Percentiles rank a stretch among this genome's conserved stretches.
Conservation (phyloP, 768 basidiomycete species). For the Naganishia onofrii region DNA sequence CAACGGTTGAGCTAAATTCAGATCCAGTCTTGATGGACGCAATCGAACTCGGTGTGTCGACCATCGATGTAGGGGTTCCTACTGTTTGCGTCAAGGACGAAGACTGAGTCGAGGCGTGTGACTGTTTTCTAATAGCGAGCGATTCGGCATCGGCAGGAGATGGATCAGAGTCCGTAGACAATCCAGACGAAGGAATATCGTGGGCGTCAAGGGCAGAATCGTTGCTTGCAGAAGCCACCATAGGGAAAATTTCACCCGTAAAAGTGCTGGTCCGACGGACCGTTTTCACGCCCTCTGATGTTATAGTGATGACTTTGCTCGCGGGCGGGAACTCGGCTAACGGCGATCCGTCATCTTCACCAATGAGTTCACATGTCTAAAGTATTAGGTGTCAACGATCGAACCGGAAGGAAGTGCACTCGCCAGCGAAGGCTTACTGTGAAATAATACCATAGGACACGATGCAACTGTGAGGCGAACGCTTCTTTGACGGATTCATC, state of each 20-base stretch:
- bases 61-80: slow-evolving; percentile 27
- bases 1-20: background rate
- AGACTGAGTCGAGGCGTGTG: slow-evolving; percentile 17
- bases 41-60: slow-evolving; percentile 21
- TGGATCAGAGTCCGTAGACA: slow-evolving; percentile 28
- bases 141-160: slow-evolving; percentile 22
- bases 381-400: background rate
- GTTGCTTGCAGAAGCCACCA: slow-evolving; percentile 4
- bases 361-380: slow-evolving; percentile 68
- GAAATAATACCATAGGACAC: slow-evolving; percentile 91
- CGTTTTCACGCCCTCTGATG: slow-evolving; percentile 45
- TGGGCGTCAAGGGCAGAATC: slow-evolving; percentile 19
- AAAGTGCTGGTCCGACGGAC: slow-evolving; percentile 38
- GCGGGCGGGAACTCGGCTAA: slow-evolving; percentile 3
- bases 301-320: slow-evolving; percentile 27
- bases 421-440: slow-evolving; percentile 35
- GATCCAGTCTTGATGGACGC: slow-evolving; percentile 19
- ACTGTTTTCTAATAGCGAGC: slow-evolving; percentile 23
- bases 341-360: slow-evolving; percentile 42
- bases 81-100: slow-evolving; percentile 17
- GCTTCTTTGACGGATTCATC: slow-evolving; percentile 87
- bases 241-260: slow-evolving; percentile 34
- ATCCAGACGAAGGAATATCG: slow-evolving; percentile 20
- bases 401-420: background rate
- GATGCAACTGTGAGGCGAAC: slow-evolving; percentile 72